Base-by-base conservation (phyloP, 768 basidiomycete genomes). In the Boletus pseudo-olivaceus region DNA sequence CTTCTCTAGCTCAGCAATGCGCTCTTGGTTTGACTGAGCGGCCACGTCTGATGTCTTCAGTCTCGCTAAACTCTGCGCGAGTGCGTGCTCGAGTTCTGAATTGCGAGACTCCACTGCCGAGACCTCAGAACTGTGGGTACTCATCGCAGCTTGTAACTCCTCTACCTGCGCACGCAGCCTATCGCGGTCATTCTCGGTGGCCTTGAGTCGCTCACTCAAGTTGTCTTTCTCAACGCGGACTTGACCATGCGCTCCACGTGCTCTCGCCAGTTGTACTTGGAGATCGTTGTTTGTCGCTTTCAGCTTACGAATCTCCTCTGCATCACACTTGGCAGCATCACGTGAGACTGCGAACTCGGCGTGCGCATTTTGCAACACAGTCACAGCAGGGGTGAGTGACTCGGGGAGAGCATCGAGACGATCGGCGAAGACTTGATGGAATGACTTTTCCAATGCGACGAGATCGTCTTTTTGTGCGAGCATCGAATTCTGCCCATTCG, bases 141-240 rank as follows among this genome's bases (percentile, higher is more conserved):
- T 64, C 43, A 69, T 71, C 19, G 72, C 63, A 3, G 71, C 62
- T 57, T 87, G 80, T 38, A 82, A 48, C 51, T 82, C 82, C 55
- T 83, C 83, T 19, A 84, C 65, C 56, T 85, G 82, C 3, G 64
- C 58, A 39, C 79, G 79, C 41, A 89, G 67, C 5, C 72, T 70
- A 20, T 92, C 87, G 20, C 88, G 82, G 49, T 92, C 89, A 29
- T 67, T 74, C 66, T 92, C 90, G 0, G 75, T 75, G 23, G 74
- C 73, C 23, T 67, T 72, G 30, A 89, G 71, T 57, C 87, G 87
- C 58, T 90, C 87, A 20, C 63, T 70, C 43, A 90, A 67, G 35
- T 81, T 73, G 46, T 92, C 90, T 71, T 91, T 93, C 75, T 93
- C 90, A 14, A 88, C 88, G 15, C 88, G 83, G 6, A 87, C 79